Evolutionary conservation across 352 stramenopile species (phyloP).

Genomic region (Elongisporangium prolatum): DNA sequence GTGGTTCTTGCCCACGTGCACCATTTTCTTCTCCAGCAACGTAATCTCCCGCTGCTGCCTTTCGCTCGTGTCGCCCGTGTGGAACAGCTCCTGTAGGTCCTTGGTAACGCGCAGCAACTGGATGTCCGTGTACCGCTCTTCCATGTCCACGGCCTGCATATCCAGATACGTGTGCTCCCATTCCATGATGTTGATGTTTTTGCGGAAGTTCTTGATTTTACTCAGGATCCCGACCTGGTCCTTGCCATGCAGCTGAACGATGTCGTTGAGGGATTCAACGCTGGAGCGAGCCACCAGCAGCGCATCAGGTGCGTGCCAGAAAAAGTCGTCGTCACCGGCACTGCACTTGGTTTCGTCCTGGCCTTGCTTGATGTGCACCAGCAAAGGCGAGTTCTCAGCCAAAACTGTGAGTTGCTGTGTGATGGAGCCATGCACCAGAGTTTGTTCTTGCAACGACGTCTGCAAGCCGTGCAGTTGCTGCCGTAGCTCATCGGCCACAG

Average conservation of each 20-base stretch:
- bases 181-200: slow-evolving; percentile 93
- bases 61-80: slow-evolving; percentile 71
- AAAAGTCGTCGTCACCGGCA: slow-evolving; percentile 48
- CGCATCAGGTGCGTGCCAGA: slow-evolving; percentile 21
- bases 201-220: slow-evolving; percentile 92
- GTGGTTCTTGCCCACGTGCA: slow-evolving; percentile 57
- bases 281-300: slow-evolving; percentile 72
- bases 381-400: slow-evolving; percentile 66
- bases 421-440: slow-evolving; percentile 3
- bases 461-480: slow-evolving; percentile 40
- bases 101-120: slow-evolving; percentile 92
- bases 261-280: slow-evolving; percentile 85
- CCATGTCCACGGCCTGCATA: slow-evolving; percentile 78
- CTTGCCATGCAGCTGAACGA: slow-evolving; percentile 80
- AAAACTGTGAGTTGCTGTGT: slow-evolving; percentile 24
- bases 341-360: slow-evolving; percentile 80
- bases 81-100: slow-evolving; percentile 88
- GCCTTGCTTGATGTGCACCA: slow-evolving; percentile 89
- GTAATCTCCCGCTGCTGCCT: slow-evolving; percentile 74
- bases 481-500: slow-evolving; percentile 52
- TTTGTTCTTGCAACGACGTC: slow-evolving; percentile 21
- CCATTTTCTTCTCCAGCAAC: slow-evolving; percentile 72
- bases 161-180: slow-evolving; percentile 87
- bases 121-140: slow-evolving; percentile 91
- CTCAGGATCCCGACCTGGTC: slow-evolving; percentile 83